Conservation (phyloP, 192 early-diverging fungal species). For the Coemansia sp. region DNA sequence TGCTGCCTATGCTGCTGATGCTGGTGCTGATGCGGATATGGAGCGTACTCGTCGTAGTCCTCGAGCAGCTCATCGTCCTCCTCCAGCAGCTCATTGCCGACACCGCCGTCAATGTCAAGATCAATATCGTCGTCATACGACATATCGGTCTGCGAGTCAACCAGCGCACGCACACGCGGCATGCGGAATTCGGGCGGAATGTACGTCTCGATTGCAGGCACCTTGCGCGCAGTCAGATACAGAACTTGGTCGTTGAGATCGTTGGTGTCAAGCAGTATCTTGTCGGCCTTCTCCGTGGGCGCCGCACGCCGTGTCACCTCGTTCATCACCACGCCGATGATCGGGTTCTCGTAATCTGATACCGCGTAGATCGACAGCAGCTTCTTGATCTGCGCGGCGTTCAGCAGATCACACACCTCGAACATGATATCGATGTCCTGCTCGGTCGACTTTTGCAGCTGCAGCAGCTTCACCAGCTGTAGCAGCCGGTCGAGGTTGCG, state of each 20-base stretch:
- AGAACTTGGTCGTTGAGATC: conserved; percentile 61
- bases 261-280: conserved; percentile 82
- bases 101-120: conserved; percentile 35
- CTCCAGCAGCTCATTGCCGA: conserved; percentile 9
- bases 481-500: conserved; percentile 92
- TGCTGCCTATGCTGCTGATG: neutral
- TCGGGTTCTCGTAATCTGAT: conserved; percentile 92
- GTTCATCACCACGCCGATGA: conserved; percentile 85
- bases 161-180: conserved; percentile 45
- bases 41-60: conserved; percentile 17
- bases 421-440: conserved; percentile 98
- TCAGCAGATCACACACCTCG: conserved; percentile 96
- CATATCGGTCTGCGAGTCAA: conserved; percentile 52
- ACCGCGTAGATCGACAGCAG: conserved; percentile 92
- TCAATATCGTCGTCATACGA: conserved; percentile 43
- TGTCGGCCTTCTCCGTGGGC: conserved; percentile 86
- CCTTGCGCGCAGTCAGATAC: conserved; percentile 62
- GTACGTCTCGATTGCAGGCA: conserved; percentile 72
- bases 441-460: conserved; percentile 66
- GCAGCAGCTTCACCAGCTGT: conserved; percentile 96
- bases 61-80: conserved; percentile 8
- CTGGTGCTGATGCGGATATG: conserved; percentile 5
- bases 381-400: conserved; percentile 97
- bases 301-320: conserved; percentile 83
- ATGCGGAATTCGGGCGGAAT: conserved; percentile 67